Base-by-base conservation (phyloP, 148 eudicot species). In the Diospyros kaki region DNA sequence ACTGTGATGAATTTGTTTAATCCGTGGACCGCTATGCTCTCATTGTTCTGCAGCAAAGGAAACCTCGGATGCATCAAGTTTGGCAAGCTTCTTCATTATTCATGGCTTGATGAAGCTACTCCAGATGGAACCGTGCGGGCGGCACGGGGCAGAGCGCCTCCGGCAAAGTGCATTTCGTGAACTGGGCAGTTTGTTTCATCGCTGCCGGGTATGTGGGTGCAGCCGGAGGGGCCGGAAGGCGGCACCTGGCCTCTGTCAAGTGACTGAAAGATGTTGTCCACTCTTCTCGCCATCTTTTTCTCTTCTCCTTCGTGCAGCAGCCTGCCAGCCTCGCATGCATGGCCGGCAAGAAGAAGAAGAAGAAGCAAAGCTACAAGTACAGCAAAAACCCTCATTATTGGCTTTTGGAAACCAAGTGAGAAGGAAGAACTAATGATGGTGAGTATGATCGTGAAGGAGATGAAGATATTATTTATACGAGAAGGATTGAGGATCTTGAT, bases 91-190 rank as follows among this genome's bases (percentile, higher is more conserved):
- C 69, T 66, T 66, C 45, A 45, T 44, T 66, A 44, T 17, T 45
- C 28, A 28, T 28, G 28, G 4, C 0, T 66, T 3, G 69, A 53
- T 44, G 46, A 8, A 48, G 75, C 75, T 8, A 60, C 67, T 60
- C 75, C 75, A 61, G 50, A 73, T 48, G 67, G 75, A 12, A 14
- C 66, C 18, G 38, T 41, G 51, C 41, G 62, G 5, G 8, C 9
- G 62, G 63, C 53, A 17, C 64, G 67, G 58, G 78, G 75, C 51
- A 54, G 48, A n/a, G 68, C 73, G 40, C 41, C 8, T 39, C 81
- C 78, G 14, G 81, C 83, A 62, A 77, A 74, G 83, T 77, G 68
- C 81, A 74, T 77, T 60, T 72, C 71, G 9, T 62, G 44, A 3
- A 71, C 66, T 6, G 75, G 76, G 68, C 84, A 81, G 40, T 3